A percentile compares a stretch with the other conserved stretches of the same genome.
Conservation (phyloP, 257 asterid species). For the Verbascum thapsus region DNA sequence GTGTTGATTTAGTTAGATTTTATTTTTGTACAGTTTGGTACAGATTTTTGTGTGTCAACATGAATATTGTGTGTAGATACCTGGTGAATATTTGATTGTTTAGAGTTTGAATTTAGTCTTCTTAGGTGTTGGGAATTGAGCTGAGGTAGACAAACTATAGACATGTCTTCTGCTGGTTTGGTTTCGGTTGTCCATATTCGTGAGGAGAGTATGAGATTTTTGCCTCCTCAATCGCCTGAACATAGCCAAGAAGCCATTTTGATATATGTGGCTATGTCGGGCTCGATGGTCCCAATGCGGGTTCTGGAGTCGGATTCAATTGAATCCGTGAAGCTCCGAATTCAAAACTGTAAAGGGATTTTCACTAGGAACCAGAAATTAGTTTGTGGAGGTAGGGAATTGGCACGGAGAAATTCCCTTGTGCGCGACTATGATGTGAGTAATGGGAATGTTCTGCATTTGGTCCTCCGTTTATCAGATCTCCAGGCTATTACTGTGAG, state of each 20-base stretch:
- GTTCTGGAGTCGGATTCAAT: slow-evolving; percentile 76
- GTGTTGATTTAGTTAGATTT: slow-evolving; percentile 29
- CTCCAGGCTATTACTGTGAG: slow-evolving; percentile 65
- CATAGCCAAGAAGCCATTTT: slow-evolving; percentile 57
- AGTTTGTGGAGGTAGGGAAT: slow-evolving; percentile 81
- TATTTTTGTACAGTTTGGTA: slow-evolving; percentile 26
- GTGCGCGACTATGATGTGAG: slow-evolving; percentile 75
- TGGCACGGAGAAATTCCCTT: slow-evolving; percentile 73
- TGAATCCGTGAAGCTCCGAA: slow-evolving; percentile 69
- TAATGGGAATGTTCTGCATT: slow-evolving; percentile 79
- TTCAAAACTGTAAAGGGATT: slow-evolving; percentile 73
- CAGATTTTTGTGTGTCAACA: slow-evolving; percentile 26
- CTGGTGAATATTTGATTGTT: slow-evolving; percentile 31
- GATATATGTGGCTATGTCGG: slow-evolving; percentile 66
- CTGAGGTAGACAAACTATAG: slow-evolving; percentile 27
- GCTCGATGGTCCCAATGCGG: slow-evolving; percentile 70
- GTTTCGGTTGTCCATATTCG: slow-evolving; percentile 56
- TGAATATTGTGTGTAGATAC: slow-evolving; percentile 26
- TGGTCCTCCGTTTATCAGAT: slow-evolving; percentile 73
- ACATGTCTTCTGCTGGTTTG: slow-evolving; percentile 78
- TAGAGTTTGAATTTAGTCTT: slow-evolving; percentile 36
- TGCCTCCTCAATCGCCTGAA: slow-evolving; percentile 44
- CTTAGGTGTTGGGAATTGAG: slow-evolving; percentile 37
- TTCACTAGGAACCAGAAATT: slow-evolving; percentile 70
- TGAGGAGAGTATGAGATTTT: slow-evolving; percentile 46